A percentile compares a stretch with the other conserved stretches of the same genome.
phyloP scores from a whole-genome alignment of 371 early-diverging fungal genomes.

The Mucor velutinosus region DNA sequence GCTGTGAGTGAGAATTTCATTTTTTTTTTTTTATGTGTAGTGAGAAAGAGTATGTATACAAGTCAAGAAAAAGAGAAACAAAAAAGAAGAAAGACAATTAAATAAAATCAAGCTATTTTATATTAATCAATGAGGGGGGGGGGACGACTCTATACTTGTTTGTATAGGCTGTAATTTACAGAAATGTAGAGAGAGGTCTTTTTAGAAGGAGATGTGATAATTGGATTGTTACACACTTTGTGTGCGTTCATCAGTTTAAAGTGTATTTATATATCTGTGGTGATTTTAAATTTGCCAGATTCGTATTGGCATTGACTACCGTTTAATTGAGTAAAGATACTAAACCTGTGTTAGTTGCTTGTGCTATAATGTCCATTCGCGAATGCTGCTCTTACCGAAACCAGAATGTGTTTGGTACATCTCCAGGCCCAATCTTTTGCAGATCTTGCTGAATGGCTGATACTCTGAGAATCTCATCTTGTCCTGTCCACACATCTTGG shows the following conservation, averaged over 20 bases:
- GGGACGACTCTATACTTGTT: not conserved
- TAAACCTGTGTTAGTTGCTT: not conserved
- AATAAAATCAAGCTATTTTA: conserved; percentile 6
- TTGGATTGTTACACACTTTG: conserved; percentile 12
- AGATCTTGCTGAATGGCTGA: conserved; percentile 24
- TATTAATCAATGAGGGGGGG: not conserved
- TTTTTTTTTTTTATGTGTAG: not conserved
- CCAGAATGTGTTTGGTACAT: conserved; percentile 10
- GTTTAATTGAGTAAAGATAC: conserved; percentile 13
- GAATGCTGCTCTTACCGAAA: conserved; percentile 6
- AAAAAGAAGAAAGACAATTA: conserved; percentile 2
- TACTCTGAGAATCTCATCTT: conserved; percentile 12
- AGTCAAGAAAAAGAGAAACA: not conserved
- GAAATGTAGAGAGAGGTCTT: not conserved
- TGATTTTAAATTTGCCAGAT: conserved; percentile 19
- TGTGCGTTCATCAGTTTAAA: not conserved
- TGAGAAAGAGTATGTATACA: too few relatives aligned
- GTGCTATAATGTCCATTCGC: not conserved
- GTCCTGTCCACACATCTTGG: conserved; percentile 17
- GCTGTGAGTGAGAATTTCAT: conserved; percentile 53
- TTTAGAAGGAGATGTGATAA: conserved; percentile 14
- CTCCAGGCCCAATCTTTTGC: not conserved
- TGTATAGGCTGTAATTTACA: not conserved
- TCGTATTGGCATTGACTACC: conserved; percentile 14
- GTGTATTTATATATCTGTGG: not conserved